These are phyloP conservation scores for Cladochytrium replicatum DNA, from an alignment of 192 early-diverging fungal species.

Conservation along the genomic window DNA sequence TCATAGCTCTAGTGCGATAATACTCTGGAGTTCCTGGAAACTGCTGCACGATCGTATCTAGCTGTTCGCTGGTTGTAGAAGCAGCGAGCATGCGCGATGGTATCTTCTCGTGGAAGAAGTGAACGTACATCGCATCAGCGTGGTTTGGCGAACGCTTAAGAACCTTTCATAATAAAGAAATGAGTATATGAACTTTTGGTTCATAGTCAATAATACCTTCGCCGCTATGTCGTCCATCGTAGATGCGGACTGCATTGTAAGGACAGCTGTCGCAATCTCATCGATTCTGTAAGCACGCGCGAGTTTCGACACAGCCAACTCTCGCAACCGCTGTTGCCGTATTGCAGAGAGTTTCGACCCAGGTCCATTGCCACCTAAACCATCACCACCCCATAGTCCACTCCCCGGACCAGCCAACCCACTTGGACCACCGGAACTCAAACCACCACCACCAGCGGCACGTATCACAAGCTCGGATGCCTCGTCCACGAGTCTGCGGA, in stretches of 20 bases:
- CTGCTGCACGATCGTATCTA: slow-evolving; percentile 17
- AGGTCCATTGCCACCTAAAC: neutral
- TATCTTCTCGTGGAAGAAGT: slow-evolving; percentile 36
- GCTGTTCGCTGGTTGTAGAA: slow-evolving; percentile 17
- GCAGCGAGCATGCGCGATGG: slow-evolving; percentile 29
- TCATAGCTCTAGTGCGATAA: slow-evolving; percentile 33
- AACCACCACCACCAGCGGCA: slow-evolving; percentile 14
- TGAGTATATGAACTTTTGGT: neutral
- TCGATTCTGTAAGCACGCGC: slow-evolving; percentile 25
- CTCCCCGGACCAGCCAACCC: too few species aligned
- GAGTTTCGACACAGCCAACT: slow-evolving; percentile 25
- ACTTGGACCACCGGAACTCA: neutral
- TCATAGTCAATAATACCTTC: slow-evolving; percentile 7
- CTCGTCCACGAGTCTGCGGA: slow-evolving; percentile 27
- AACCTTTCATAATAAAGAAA: slow-evolving; percentile 12
- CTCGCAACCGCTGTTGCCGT: slow-evolving; percentile 20
- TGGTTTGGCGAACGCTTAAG: slow-evolving; percentile 20
- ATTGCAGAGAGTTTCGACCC: slow-evolving; percentile 12
- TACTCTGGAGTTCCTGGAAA: slow-evolving; percentile 18
- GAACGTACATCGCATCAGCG: slow-evolving; percentile 25
- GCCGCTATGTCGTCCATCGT: slow-evolving; percentile 26
- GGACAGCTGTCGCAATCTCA: slow-evolving; percentile 26
- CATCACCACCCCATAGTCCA: slow-evolving; percentile 5
- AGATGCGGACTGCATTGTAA: slow-evolving; percentile 27
- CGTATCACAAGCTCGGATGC: slow-evolving; percentile 26